A percentile compares a stretch with the other conserved stretches of the same genome.
Evolutionary conservation across 805 yeast genomes (phyloP).

Genomic region (Candida incommunis): DNA sequence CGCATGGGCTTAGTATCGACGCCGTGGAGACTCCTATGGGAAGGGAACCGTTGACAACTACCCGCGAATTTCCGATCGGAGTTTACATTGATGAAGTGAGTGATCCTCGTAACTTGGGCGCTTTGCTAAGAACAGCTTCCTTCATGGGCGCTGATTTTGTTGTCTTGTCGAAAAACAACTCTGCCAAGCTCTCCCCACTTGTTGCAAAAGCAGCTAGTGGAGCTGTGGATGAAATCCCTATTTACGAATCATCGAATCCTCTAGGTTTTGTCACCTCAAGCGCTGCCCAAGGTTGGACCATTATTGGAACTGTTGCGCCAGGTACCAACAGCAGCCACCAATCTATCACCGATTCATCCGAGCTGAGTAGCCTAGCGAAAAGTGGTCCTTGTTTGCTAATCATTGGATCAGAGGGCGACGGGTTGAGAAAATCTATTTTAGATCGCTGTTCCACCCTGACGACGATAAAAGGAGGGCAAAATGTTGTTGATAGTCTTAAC

Average conservation of each 20-base stretch:
- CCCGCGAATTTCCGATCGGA: slow-evolving; percentile 43
- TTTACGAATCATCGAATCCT: slow-evolving; percentile 46
- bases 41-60: neutral
- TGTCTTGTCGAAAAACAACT: slow-evolving; percentile 51
- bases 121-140: slow-evolving; percentile 64
- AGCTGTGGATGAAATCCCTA: slow-evolving; percentile 58
- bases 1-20: neutral
- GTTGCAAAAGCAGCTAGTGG: slow-evolving; percentile 78
- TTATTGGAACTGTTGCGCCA: slow-evolving; percentile 45
- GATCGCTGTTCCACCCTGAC: slow-evolving; percentile 22
- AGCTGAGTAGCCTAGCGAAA: slow-evolving; percentile 30
- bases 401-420: slow-evolving; percentile 77
- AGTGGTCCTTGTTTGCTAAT: slow-evolving; percentile 53
- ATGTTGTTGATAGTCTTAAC: slow-evolving; percentile 59
- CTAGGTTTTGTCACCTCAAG: slow-evolving; percentile 45
- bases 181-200: slow-evolving; percentile 63
- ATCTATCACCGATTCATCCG: slow-evolving; percentile 17
- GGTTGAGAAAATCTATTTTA: slow-evolving; percentile 55
- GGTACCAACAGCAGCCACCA: slow-evolving; percentile 22
- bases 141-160: slow-evolving; percentile 74
- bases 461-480: slow-evolving; percentile 6
- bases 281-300: slow-evolving; percentile 50
- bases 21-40: neutral
- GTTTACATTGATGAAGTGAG: slow-evolving; percentile 64
- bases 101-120: slow-evolving; percentile 84